Evolutionary conservation across 768 basidiomycete species (phyloP).

Genomic region (Krasilnikovozyma curviuscula): DNA sequence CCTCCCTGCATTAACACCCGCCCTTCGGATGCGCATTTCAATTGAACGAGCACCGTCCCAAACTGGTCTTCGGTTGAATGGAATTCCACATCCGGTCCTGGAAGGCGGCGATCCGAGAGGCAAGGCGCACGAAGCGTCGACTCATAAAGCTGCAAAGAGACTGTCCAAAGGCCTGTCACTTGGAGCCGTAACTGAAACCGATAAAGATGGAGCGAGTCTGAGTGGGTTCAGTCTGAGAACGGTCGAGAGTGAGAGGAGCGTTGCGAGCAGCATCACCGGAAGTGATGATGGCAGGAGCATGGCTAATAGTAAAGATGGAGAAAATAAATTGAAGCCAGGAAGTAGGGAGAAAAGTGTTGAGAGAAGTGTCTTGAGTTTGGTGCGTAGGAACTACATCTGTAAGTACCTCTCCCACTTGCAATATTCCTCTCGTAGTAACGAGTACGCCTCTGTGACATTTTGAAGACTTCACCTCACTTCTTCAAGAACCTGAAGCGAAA

Average conservation of each 20-base stretch:
- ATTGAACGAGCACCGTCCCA: constrained; percentile 51
- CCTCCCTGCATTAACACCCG: constrained; percentile 46
- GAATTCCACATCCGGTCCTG: constrained; percentile 49
- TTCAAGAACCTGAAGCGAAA: constrained; percentile 96
- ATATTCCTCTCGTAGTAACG: neutral
- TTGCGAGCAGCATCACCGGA: constrained; percentile 1
- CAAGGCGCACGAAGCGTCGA: neutral
- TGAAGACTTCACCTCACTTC: constrained; percentile 65
- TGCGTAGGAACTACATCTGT: constrained; percentile 81
- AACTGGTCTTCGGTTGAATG: constrained; percentile 67
- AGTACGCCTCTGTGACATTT: too few relatives aligned
- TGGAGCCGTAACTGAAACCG: neutral
- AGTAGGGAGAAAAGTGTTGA: constrained; percentile 8
- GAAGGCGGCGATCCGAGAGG: constrained; percentile 44
- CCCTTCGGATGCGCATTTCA: constrained; percentile 59
- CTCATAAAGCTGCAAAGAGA: neutral
- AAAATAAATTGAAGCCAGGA: neutral
- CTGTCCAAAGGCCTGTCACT: constrained; percentile 5
- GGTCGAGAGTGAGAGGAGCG: constrained; percentile 9
- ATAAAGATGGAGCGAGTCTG: constrained; percentile 19
- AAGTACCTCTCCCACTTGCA: constrained; percentile 3
- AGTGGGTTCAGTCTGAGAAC: constrained; percentile 23
- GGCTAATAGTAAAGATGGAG: neutral
- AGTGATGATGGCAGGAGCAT: neutral
- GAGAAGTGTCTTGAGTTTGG: constrained; percentile 44